Evolutionary conservation across 2,329 filamentous ascomycete species (phyloP), one percentile per base, ranked within the genome.

Genomic region (Davidsoniella australis): DNA sequence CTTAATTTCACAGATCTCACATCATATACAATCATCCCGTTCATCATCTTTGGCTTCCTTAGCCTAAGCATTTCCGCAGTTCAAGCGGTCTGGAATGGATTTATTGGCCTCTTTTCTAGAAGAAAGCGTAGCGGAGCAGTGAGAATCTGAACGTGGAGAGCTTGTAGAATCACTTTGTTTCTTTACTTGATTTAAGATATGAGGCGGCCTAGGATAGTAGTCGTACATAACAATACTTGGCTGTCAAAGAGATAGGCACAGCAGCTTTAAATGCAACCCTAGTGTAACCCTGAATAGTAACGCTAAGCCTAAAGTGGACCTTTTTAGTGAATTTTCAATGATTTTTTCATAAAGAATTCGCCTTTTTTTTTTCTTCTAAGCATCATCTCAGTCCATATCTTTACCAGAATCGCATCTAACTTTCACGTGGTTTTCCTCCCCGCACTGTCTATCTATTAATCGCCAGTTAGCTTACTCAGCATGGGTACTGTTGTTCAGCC

Each of bases 401-500:
- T 2, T 20, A 14, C 7, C 12, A 42, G 20, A 33, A 33, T 33
- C 29, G 12, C 3, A 42, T 8, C 24, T 18, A 23, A 12, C 24
- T 9, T 24, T 7, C 6, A 42, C 20, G 12, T 18, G 12, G n/a
- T 4, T 18, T 17, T 20, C 10, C 18, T 23, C 17, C 3, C 26
- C 26, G 20, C 20, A 36, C 17, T 26, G 14, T 45, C 17, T 33
- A 23, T 36, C 5, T 26, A 26, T 6, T 45, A 16, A 17, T 8
- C 39, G 17, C 39, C 1, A 23, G 39, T 10, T 10, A 18, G 20
- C 10, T 33, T 41, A n/a, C 5, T 41, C 23, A 49, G 9, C 36
- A 68, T 68, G 66, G 61, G 66, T 48, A 65, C 64, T 3, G 54
- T 72, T 18, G 66, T 76, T 16, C 67, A 75, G 57, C 73, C 76